A percentile compares a stretch with the other conserved stretches of the same genome.
Evolutionary conservation across 805 yeast genomes (phyloP).

Genomic region (Nakazawaea holstii): DNA sequence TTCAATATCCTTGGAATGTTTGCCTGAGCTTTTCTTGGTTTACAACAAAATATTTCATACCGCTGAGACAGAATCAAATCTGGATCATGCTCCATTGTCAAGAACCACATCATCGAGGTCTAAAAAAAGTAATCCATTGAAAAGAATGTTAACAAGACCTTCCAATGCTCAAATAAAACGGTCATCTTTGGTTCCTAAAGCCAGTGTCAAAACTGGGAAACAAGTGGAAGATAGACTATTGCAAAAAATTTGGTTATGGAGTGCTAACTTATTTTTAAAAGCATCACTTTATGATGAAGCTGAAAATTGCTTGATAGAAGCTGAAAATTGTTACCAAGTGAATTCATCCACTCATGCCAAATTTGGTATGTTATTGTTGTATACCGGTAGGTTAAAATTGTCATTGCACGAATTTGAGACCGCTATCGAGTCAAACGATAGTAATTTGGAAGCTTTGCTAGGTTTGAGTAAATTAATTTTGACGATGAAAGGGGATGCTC

Average conservation of each 20-base stretch:
- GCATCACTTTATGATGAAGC: constrained; percentile 54
- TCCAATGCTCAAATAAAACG: background rate
- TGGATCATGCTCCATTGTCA: background rate
- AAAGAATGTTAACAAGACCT: background rate
- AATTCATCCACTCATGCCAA: constrained; percentile 44
- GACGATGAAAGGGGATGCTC: constrained; percentile 28
- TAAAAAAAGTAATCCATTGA: constrained; percentile 9
- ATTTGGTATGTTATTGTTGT: constrained; percentile 38
- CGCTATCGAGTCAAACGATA: constrained; percentile 45
- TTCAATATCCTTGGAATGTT: constrained; percentile 50
- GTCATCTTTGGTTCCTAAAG: constrained; percentile 21
- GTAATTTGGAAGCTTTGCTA: constrained; percentile 45
- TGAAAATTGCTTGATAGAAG: constrained; percentile 68
- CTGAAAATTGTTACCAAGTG: constrained; percentile 44
- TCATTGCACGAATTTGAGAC: constrained; percentile 64
- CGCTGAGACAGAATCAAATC: constrained; percentile 5
- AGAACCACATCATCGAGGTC: constrained; percentile 3
- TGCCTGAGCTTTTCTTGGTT: constrained; percentile 62
- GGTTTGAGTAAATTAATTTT: constrained; percentile 50
- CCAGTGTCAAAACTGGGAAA: constrained; percentile 7
- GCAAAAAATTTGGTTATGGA: constrained; percentile 72
- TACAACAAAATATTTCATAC: constrained; percentile 45
- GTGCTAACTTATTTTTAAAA: constrained; percentile 57
- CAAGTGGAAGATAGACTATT: constrained; percentile 23
- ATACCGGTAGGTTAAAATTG: constrained; percentile 24